Percentiles rank a stretch among this genome's conserved stretches.
These are phyloP conservation scores for Rhypophila decipiens DNA, from an alignment of 495 filamentous ascomycete species.

Conservation along the genomic window DNA sequence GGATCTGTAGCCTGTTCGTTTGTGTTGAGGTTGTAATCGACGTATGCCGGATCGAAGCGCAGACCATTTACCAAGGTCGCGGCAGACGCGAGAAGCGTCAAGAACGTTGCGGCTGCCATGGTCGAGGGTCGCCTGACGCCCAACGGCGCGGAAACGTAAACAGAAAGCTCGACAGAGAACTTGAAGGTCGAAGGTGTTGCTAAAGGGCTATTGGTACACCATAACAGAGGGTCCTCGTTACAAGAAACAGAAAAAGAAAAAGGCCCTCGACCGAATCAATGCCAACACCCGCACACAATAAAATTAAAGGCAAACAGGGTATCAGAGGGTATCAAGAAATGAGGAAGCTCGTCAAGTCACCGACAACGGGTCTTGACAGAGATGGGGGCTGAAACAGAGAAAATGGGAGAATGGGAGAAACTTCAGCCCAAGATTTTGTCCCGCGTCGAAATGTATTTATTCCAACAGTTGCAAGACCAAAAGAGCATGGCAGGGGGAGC, in stretches of 20 bases:
- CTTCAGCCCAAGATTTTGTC: background rate
- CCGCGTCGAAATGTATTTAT: slow-evolving; percentile 8
- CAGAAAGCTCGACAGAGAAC: background rate
- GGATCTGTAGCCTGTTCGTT: slow-evolving; percentile 52
- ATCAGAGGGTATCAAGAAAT: slow-evolving; percentile 7
- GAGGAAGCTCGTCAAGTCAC: background rate
- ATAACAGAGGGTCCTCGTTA: background rate
- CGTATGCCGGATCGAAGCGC: slow-evolving; percentile 48
- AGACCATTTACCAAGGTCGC: slow-evolving; percentile 28
- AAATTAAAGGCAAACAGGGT: background rate
- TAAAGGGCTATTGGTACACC: background rate
- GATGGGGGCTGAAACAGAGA: background rate
- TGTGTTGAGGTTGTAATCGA: slow-evolving; percentile 55
- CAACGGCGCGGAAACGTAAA: slow-evolving; percentile 8
- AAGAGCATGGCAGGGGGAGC: background rate
- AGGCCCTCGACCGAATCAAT: background rate
- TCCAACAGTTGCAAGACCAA: background rate
- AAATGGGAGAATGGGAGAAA: background rate
- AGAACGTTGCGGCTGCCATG: slow-evolving; percentile 7
- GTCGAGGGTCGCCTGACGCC: slow-evolving; percentile 5
- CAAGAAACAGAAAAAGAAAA: background rate
- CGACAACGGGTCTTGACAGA: slow-evolving; percentile 2
- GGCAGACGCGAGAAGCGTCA: slow-evolving; percentile 4
- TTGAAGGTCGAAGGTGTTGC: background rate
- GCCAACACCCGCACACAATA: background rate